These are phyloP conservation scores for Amanita rimosa DNA, from an alignment of 768 basidiomycete species.

Conservation along the genomic window DNA sequence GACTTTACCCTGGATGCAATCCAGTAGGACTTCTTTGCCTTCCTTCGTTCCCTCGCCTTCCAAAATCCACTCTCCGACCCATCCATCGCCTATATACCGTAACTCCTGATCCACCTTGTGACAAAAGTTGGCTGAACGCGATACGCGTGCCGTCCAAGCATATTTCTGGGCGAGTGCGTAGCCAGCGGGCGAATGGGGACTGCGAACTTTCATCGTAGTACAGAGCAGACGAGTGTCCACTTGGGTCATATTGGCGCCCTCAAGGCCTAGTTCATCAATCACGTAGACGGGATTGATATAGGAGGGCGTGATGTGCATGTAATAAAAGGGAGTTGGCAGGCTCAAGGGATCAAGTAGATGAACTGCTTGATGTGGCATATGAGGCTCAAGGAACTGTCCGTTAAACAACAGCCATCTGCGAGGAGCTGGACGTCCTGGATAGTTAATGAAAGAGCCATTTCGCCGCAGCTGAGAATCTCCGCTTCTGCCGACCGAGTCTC, in stretches of 20 bases:
- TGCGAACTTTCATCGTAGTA: constrained; percentile 36
- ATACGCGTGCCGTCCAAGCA: constrained; percentile 50
- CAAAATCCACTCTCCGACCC: constrained; percentile 73
- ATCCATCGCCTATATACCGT: constrained; percentile 39
- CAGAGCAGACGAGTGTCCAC: constrained; percentile 40
- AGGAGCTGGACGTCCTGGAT: constrained; percentile 9
- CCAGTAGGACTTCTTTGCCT: constrained; percentile 43
- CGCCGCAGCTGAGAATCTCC: not conserved
- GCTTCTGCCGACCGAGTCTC: not conserved
- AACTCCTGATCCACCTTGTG: not conserved
- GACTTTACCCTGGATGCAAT: constrained; percentile 33
- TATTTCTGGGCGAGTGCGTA: constrained; percentile 48
- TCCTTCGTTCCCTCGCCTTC: constrained; percentile 70
- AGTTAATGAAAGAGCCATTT: not conserved
- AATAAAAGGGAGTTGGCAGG: constrained; percentile 71
- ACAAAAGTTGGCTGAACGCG: constrained; percentile 3
- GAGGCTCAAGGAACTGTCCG: constrained; percentile 50
- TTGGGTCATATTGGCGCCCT: constrained; percentile 14
- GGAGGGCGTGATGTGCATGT: constrained; percentile 47
- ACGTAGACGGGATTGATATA: constrained; percentile 25
- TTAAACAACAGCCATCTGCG: constrained; percentile 66
- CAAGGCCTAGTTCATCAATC: constrained; percentile 24
- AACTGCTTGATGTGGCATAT: constrained; percentile 42
- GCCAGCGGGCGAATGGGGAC: constrained; percentile 51
- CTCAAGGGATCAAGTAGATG: constrained; percentile 45